These are phyloP conservation scores for Cladobotryum mycophilum DNA, from an alignment of 2,329 filamentous ascomycete species.

Conservation along the genomic window DNA sequence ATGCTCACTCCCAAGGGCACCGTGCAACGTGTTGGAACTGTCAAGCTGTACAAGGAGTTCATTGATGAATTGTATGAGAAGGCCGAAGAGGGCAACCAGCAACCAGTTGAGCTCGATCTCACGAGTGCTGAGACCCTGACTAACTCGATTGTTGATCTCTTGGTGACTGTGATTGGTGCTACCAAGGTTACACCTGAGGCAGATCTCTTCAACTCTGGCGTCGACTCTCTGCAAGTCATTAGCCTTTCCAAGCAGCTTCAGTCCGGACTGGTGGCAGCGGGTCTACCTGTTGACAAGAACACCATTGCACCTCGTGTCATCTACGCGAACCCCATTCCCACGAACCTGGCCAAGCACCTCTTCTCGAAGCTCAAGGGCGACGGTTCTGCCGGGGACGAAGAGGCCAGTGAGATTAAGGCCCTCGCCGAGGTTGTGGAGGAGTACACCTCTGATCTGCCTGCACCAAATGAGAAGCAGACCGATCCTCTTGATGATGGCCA, in stretches of 20 bases:
- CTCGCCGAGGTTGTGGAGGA: constrained; percentile 19
- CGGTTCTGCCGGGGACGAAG: constrained; percentile 2
- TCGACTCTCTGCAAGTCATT: constrained; percentile 36
- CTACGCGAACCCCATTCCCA: constrained; percentile 25
- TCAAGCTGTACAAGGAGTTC: constrained; percentile 36
- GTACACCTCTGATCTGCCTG: constrained; percentile 24
- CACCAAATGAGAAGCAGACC: constrained; percentile 15
- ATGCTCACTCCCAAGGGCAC: constrained; percentile 40
- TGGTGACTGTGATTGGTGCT: constrained; percentile 13
- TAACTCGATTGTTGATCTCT: constrained; percentile 18
- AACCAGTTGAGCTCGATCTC: constrained; percentile 15
- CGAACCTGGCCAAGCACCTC: constrained; percentile 17
- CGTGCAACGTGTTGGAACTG: constrained; percentile 33
- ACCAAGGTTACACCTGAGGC: constrained; percentile 17
- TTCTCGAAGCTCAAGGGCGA: constrained; percentile 7
- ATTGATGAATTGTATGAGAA: constrained; percentile 36
- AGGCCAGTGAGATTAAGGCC: not conserved
- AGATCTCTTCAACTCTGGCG: constrained; percentile 33
- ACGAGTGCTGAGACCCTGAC: constrained; percentile 18
- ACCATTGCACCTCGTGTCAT: constrained; percentile 19
- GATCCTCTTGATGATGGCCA: constrained; percentile 23
- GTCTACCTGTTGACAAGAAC: constrained; percentile 10
- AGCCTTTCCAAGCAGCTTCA: constrained; percentile 15
- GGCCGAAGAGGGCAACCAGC: constrained; percentile 19
- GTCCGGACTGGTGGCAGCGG: constrained; percentile 15